Evolutionary conservation across 2,329 filamentous ascomycete species (phyloP).

Genomic region (Sporothrix sp.): DNA sequence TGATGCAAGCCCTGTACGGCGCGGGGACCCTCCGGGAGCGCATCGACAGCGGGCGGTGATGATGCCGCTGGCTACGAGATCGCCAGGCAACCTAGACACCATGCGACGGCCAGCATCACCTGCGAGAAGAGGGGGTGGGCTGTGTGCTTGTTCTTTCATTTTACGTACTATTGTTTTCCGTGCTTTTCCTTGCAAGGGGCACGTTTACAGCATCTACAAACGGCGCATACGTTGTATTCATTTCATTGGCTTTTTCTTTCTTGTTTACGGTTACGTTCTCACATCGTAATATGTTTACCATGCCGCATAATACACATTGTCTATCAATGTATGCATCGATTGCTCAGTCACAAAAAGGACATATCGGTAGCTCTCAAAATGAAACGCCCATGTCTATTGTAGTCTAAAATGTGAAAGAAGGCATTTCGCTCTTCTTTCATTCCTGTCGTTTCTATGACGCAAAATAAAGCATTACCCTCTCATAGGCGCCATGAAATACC

Average conservation of each 20-base stretch:
- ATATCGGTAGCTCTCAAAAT: too few relatives aligned
- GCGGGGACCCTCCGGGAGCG: constrained; percentile 21
- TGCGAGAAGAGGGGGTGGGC: too few relatives aligned
- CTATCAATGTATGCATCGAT: too few relatives aligned
- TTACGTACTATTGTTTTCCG: background rate
- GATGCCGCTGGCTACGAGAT: background rate
- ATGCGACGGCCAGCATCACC: too few relatives aligned
- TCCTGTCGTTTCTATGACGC: background rate
- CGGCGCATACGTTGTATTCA: background rate
- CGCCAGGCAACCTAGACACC: too few relatives aligned
- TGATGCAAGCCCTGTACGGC: constrained; percentile 72
- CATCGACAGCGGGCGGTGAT: background rate
- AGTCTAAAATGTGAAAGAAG: too few relatives aligned
- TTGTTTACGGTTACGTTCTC: too few relatives aligned
- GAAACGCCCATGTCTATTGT: too few relatives aligned
- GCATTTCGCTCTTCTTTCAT: background rate
- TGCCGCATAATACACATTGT: background rate
- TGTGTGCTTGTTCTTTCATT: background rate
- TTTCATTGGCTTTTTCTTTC: too few relatives aligned
- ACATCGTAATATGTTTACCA: background rate
- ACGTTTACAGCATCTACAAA: background rate
- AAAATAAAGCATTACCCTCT: background rate
- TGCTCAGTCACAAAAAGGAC: too few relatives aligned
- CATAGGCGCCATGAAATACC: background rate
- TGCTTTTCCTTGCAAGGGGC: too few relatives aligned